Conservation (phyloP, 2,329 filamentous ascomycete species). For the Simplicillium aogashimaense region DNA sequence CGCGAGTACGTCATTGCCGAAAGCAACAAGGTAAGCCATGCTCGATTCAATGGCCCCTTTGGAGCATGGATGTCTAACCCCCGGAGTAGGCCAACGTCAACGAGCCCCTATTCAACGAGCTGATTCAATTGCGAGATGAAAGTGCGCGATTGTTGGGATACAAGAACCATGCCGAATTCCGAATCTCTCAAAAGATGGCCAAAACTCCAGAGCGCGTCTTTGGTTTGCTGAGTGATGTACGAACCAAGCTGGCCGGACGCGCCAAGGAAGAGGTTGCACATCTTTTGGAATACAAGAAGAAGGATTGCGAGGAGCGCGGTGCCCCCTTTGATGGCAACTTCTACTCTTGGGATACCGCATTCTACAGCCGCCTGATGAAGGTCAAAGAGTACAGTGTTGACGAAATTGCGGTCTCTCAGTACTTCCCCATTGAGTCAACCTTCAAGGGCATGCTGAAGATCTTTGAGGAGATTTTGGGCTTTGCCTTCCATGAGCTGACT, state of each 20-base stretch:
- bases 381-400: conserved; percentile 74
- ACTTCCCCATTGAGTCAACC: conserved; percentile 68
- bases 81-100: conserved; percentile 52
- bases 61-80: not conserved
- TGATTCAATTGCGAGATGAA: conserved; percentile 66
- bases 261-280: conserved; percentile 61
- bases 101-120: conserved; percentile 62
- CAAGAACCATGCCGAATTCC: conserved; percentile 64
- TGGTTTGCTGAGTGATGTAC: conserved; percentile 62
- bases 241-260: conserved; percentile 55
- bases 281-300: conserved; percentile 65
- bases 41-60: not conserved
- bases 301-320: conserved; percentile 51
- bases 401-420: conserved; percentile 71
- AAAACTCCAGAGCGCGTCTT: conserved; percentile 65
- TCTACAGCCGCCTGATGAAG: conserved; percentile 71
- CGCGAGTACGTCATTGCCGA: conserved; percentile 62
- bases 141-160: conserved; percentile 69
- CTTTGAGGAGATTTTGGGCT: conserved; percentile 73
- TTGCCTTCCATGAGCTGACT: conserved; percentile 66
- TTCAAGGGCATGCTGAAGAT: conserved; percentile 73
- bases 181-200: conserved; percentile 79
- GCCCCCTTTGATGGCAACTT: conserved; percentile 57
- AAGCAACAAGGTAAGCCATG: conserved; percentile 57
- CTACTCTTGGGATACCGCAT: conserved; percentile 76